Evolutionary conservation across 1,284 basidiomycete species (phyloP), one percentile per base, ranked within the genome.

Genomic region (Grifola frondosa): DNA sequence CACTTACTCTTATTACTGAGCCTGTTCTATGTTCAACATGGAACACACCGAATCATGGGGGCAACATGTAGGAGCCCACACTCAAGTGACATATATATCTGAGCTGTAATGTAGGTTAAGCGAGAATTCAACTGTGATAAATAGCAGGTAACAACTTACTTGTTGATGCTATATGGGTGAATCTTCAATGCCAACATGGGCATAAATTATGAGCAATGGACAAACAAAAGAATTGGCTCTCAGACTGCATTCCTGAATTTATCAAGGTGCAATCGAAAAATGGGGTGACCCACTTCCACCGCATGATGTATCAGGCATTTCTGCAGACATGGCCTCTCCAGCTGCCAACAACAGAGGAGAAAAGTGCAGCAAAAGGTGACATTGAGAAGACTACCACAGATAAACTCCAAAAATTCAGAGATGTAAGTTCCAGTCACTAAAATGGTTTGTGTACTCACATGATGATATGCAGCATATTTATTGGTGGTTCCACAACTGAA

Each of bases 401-500:
- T 15, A 8, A 26, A 23, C 20, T 26, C 6, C 10, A 4, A 7
- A 3, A 3, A 3, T 15, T 7, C 11, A 16, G n/a, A n/a, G n/a
- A n/a, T n/a, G n/a, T n/a, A n/a, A n/a, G n/a, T n/a, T n/a, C n/a
- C n/a, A n/a, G n/a, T n/a, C n/a, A n/a, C n/a, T n/a, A n/a, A n/a
- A n/a, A n/a, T n/a, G n/a, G n/a, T n/a, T n/a, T n/a, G n/a, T n/a
- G n/a, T n/a, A n/a, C n/a, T n/a, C n/a, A n/a, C n/a, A n/a, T n/a
- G n/a, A n/a, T n/a, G n/a, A n/a, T n/a, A n/a, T n/a, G n/a, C 22
- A 37, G 35, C 35, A 26, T 4, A 19, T 37, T 2, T 37, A 37
- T 17, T 37, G 35, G 35, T 37, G 35, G 35, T 37, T 15, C 9
- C 28, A 19, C 15, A 37, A 37, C 24, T 26, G 35, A 7, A n/a